Percentiles rank a stretch among this genome's conserved stretches.
Evolutionary conservation across 2,329 filamentous ascomycete species (phyloP).

Genomic region (Cercospora sojina): DNA sequence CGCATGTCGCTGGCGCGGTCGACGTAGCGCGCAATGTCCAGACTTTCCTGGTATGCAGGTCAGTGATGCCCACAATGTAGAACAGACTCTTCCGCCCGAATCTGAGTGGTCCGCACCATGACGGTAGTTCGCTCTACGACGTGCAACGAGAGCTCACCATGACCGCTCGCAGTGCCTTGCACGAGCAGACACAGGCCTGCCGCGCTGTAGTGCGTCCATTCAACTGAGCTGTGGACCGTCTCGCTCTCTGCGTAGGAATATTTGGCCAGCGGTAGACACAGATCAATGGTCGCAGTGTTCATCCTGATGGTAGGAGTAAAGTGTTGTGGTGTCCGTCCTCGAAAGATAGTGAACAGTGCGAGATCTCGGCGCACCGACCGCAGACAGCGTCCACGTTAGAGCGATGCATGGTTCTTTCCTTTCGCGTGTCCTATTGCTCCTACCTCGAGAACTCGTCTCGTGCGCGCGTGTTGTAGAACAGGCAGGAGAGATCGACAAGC

Average conservation of each 20-base stretch:
- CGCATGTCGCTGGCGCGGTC: constrained; percentile 26
- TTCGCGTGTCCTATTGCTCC: background rate
- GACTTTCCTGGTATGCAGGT: constrained; percentile 31
- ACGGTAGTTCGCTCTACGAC: constrained; percentile 24
- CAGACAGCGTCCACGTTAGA: background rate
- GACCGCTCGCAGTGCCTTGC: constrained; percentile 14
- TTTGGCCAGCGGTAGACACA: constrained; percentile 34
- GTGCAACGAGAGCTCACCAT: constrained; percentile 20
- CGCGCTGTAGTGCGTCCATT: constrained; percentile 11
- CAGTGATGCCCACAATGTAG: background rate
- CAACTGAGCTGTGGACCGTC: background rate
- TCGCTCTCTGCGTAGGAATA: constrained; percentile 38
- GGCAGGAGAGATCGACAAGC: background rate
- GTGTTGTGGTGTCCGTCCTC: background rate
- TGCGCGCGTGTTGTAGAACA: background rate
- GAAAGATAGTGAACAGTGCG: background rate
- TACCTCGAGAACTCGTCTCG: background rate
- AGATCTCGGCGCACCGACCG: background rate
- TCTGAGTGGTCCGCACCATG: constrained; percentile 13
- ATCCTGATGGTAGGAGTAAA: background rate
- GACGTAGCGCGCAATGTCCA: constrained; percentile 34
- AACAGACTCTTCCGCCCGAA: background rate
- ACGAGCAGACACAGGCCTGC: constrained; percentile 35
- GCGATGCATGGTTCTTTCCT: background rate
- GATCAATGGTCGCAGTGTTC: constrained; percentile 16